Percentiles rank a stretch among this genome's conserved stretches.
These are phyloP conservation scores for Panicum virgatum DNA, from an alignment of 202 grass and related monocot genomes.

Conservation along the genomic window DNA sequence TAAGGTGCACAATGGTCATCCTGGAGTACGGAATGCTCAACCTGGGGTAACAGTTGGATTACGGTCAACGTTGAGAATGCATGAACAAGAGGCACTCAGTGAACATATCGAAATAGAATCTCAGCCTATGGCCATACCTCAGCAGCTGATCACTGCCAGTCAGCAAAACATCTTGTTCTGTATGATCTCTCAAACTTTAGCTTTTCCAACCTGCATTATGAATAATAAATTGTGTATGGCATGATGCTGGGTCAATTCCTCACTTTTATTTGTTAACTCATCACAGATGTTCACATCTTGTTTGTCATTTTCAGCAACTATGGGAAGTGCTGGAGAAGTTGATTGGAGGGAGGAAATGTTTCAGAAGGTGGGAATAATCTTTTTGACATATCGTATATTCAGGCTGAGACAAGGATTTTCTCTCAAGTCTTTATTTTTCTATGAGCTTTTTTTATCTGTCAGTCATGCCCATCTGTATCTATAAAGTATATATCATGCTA, in stretches of 20 bases:
- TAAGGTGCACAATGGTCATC: not conserved
- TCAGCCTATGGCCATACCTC: not conserved
- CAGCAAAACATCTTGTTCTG: not conserved
- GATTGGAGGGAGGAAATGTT: constrained; percentile 35
- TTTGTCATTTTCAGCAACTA: constrained; percentile 13
- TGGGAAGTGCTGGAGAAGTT: not conserved
- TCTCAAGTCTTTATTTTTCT: not conserved
- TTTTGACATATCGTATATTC: not conserved
- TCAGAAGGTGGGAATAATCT: constrained; percentile 31
- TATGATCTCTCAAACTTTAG: not conserved
- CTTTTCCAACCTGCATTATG: not conserved
- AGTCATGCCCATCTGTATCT: not conserved
- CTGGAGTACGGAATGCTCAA: not conserved
- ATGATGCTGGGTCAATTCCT: not conserved
- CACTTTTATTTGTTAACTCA: not conserved
- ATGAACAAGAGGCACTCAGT: not conserved
- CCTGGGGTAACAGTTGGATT: not conserved
- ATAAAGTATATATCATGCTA: not conserved
- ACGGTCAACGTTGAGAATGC: not conserved
- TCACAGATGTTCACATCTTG: not conserved
- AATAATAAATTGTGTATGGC: not conserved
- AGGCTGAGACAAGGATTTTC: not conserved
- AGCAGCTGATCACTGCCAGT: too few relatives aligned
- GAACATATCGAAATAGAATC: not conserved
- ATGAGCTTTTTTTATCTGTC: not conserved